Evolutionary conservation across 176 grass and related monocot species (phyloP).

Genomic region (Phragmites australis): DNA sequence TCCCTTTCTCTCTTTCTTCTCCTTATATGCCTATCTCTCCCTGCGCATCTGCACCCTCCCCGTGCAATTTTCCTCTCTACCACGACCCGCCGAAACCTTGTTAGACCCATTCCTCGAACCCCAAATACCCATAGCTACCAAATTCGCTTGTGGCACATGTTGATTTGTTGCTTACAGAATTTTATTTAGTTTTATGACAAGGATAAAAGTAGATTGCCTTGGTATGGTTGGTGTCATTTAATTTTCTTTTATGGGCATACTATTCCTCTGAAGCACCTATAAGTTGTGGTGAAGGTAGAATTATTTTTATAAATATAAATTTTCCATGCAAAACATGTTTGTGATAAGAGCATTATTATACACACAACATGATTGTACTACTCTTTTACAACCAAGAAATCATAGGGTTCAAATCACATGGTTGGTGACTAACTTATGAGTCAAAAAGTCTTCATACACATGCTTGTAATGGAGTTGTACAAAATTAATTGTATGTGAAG

Average conservation of each 20-base stretch:
- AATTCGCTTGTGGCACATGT: background rate
- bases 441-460: background rate
- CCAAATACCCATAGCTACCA: background rate
- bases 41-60: background rate
- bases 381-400: too few relatives aligned
- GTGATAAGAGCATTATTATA: background rate
- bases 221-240: background rate
- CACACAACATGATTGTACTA: background rate
- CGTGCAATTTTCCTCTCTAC: background rate
- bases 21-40: background rate
- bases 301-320: background rate
- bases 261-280: slow-evolving; percentile 8
- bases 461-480: background rate
- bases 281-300: background rate
- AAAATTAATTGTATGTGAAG: background rate
- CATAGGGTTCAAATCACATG: background rate
- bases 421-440: background rate
- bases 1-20: background rate
- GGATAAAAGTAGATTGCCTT: background rate
- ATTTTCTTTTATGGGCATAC: background rate
- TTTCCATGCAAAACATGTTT: background rate
- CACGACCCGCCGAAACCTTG: background rate
- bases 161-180: background rate
- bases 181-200: background rate
- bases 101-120: background rate